These are phyloP conservation scores for Penicillium alfredii DNA, from an alignment of 495 filamentous ascomycete species.

Conservation along the genomic window DNA sequence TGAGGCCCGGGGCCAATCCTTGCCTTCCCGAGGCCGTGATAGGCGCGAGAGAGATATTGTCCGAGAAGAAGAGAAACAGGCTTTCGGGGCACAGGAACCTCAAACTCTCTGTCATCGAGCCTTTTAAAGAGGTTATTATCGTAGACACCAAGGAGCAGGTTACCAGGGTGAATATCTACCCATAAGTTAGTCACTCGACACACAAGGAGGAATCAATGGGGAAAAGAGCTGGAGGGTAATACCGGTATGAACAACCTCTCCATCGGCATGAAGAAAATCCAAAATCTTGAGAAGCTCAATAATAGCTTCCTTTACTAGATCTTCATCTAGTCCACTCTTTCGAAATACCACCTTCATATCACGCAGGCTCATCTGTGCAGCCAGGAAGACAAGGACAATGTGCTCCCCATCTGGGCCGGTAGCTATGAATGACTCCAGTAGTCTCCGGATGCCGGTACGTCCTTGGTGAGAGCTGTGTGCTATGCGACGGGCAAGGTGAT, in stretches of 20 bases:
- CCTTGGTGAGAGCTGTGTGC: conserved; percentile 26
- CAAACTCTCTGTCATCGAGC: conserved; percentile 20
- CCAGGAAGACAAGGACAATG: conserved; percentile 37
- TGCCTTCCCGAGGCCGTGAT: conserved; percentile 33
- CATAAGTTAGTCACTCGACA: too few relatives aligned
- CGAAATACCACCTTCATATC: conserved; percentile 15
- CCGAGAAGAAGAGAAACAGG: conserved; percentile 29
- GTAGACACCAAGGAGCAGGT: conserved; percentile 21
- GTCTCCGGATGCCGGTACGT: conserved; percentile 19
- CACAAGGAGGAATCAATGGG: conserved; percentile 16
- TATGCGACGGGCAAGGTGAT: conserved; percentile 20
- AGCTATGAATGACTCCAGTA: conserved; percentile 35
- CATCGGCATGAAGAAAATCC: conserved; percentile 38
- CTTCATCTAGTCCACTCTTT: conserved; percentile 15
- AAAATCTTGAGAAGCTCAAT: conserved; percentile 24
- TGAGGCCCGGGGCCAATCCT: conserved; percentile 24
- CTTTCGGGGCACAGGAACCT: conserved; percentile 29
- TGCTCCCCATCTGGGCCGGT: conserved; percentile 37
- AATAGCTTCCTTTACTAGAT: conserved; percentile 14
- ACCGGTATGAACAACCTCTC: conserved; percentile 43
- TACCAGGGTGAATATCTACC: conserved; percentile 26
- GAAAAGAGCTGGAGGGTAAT: conserved; percentile 1
- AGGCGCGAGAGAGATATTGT: conserved; percentile 29
- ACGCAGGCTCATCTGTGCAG: conserved; percentile 34
- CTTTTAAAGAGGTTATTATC: conserved; percentile 14